Evolutionary conservation across 495 filamentous ascomycete genomes (phyloP).

Genomic region (Tricharina praecox): DNA sequence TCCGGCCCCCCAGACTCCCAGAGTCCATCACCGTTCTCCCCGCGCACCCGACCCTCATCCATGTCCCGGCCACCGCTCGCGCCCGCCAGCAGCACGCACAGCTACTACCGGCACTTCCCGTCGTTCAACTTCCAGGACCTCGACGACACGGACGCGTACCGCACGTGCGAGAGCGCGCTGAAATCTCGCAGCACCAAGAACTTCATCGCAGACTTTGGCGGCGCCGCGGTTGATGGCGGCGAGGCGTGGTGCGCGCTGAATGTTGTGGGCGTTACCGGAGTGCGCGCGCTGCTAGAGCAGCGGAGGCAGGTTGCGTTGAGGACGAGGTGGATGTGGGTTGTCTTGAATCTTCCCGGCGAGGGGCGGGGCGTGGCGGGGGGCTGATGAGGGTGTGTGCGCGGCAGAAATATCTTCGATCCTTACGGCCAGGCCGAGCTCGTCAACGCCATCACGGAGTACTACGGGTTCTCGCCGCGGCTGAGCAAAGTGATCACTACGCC

Average conservation of each 20-base stretch:
- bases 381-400: neutral
- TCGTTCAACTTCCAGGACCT: constrained; percentile 33
- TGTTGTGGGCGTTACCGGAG: constrained; percentile 22
- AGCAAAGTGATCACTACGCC: constrained; percentile 20
- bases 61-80: too few species aligned
- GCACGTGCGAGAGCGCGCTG: constrained; percentile 26
- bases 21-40: too few species aligned
- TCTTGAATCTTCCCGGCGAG: neutral
- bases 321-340: constrained; percentile 45
- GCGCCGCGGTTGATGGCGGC: constrained; percentile 28
- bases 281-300: neutral
- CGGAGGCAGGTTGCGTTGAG: constrained; percentile 6
- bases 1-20: too few species aligned
- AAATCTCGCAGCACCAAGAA: constrained; percentile 31
- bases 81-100: too few species aligned
- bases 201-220: constrained; percentile 50
- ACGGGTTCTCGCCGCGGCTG: constrained; percentile 45
- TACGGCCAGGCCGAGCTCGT: constrained; percentile 41
- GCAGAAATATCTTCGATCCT: constrained; percentile 46
- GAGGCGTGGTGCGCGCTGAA: constrained; percentile 42
- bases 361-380: too few species aligned
- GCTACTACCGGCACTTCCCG: constrained; percentile 5
- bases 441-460: constrained; percentile 34
- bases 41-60: too few species aligned
- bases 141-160: constrained; percentile 32